Percentiles rank a stretch among this genome's conserved stretches.
phyloP scores from a whole-genome alignment of 176 grass and related monocot genomes.

The Aegilops longissima region DNA sequence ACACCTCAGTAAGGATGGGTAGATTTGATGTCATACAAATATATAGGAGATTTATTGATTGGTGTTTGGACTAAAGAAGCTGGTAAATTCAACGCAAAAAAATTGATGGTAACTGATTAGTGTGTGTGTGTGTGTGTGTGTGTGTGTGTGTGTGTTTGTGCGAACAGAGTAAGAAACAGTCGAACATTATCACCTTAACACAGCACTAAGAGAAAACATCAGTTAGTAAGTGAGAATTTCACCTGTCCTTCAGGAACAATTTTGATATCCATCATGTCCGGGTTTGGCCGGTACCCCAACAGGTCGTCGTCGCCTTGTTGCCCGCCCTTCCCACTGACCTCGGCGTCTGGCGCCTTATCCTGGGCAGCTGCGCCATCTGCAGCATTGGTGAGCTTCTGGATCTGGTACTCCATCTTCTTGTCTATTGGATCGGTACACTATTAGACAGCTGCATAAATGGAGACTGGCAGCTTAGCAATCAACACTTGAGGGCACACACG shows the following conservation, averaged over 20 bases:
- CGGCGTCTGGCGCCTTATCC: constrained; percentile 34
- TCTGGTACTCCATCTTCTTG: constrained; percentile 90
- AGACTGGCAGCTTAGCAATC: background rate
- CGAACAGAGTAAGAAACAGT: no score
- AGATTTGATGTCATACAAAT: background rate
- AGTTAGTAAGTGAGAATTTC: no score
- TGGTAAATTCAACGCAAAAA: background rate
- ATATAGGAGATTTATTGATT: background rate
- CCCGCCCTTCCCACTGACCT: constrained; percentile 28
- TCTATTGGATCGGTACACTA: constrained; percentile 45
- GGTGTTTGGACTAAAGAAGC: background rate
- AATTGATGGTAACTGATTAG: background rate
- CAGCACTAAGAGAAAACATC: no score
- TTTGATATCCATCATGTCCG: constrained; percentile 66
- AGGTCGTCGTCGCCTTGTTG: constrained; percentile 55
- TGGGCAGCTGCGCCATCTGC: constrained; percentile 37
- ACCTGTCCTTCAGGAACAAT: constrained; percentile 25
- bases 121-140: no score
- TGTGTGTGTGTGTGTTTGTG: no score
- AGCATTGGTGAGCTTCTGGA: constrained; percentile 72
- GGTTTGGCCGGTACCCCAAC: constrained; percentile 57
- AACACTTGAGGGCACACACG: background rate
- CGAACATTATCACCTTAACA: background rate
- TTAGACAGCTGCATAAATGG: background rate
- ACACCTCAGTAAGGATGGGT: background rate